phyloP scores from a whole-genome alignment of 2,329 filamentous ascomycete genomes.

The Scopulariopsis brevicaulis region DNA sequence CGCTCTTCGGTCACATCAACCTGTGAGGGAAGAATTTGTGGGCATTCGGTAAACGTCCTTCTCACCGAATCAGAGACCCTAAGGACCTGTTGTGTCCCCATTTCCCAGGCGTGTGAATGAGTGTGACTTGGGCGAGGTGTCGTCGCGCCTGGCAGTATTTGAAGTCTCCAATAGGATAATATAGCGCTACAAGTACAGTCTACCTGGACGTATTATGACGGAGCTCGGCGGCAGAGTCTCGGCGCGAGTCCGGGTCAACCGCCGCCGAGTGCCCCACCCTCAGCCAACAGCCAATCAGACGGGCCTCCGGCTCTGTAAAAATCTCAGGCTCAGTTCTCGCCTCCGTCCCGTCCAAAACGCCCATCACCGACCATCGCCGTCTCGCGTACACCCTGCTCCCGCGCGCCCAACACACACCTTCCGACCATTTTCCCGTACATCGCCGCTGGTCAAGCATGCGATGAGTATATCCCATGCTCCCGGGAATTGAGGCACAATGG shows the following conservation, averaged over 20 bases:
- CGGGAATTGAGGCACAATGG: constrained; percentile 6
- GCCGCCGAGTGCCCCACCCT: not conserved
- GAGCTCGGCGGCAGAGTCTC: too few relatives aligned
- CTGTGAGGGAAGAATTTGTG: too few relatives aligned
- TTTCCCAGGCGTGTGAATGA: too few relatives aligned
- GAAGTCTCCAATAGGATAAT: too few relatives aligned
- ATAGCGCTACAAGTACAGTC: too few relatives aligned
- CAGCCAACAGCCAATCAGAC: constrained; percentile 5
- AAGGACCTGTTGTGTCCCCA: too few relatives aligned
- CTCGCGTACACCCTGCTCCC: not conserved
- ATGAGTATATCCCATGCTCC: constrained; percentile 2
- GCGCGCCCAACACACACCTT: not conserved
- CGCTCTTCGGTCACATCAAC: too few relatives aligned
- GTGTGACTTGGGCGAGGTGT: too few relatives aligned
- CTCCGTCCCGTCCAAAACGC: constrained; percentile 6
- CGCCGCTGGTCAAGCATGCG: constrained; percentile 2
- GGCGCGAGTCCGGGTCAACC: too few relatives aligned
- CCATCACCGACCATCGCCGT: not conserved
- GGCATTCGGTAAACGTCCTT: too few relatives aligned
- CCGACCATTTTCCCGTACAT: not conserved
- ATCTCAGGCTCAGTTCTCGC: not conserved
- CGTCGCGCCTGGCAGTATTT: too few relatives aligned
- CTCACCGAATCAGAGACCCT: too few relatives aligned
- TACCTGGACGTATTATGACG: not conserved
- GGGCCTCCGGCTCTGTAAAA: not conserved